phyloP scores from a whole-genome alignment of 192 early-diverging fungal genomes.

The Fimicolochytrium jonesii region DNA sequence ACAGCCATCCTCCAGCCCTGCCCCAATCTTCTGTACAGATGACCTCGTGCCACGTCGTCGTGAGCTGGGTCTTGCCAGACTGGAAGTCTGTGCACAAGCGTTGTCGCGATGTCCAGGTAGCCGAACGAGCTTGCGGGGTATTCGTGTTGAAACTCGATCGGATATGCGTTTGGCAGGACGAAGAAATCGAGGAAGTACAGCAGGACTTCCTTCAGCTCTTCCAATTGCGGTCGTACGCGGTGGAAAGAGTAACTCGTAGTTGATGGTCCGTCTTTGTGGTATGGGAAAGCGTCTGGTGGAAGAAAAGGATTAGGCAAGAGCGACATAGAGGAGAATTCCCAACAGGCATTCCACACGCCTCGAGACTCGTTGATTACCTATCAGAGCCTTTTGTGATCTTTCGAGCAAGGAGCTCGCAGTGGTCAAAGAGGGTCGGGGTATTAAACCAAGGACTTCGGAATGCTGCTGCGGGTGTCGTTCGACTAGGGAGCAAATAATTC shows the following conservation, averaged over 20 bases:
- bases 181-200: constrained; percentile 48
- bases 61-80: constrained; percentile 68
- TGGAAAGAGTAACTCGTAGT: constrained; percentile 79
- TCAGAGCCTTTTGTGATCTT: constrained; percentile 65
- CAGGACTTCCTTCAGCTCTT: constrained; percentile 60
- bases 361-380: too few species aligned
- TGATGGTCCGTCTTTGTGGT: constrained; percentile 78
- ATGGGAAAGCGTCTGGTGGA: constrained; percentile 73
- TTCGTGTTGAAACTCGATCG: constrained; percentile 74
- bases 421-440: constrained; percentile 81
- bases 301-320: not conserved
- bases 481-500: constrained; percentile 69
- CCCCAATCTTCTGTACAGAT: constrained; percentile 67
- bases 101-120: constrained; percentile 74
- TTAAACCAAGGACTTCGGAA: constrained; percentile 61
- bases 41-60: constrained; percentile 58
- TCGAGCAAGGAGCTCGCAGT: constrained; percentile 65
- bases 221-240: constrained; percentile 70
- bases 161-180: constrained; percentile 49
- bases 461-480: constrained; percentile 69
- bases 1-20: constrained; percentile 76
- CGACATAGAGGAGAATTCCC: too few species aligned
- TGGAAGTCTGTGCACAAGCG: constrained; percentile 72
- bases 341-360: too few species aligned
- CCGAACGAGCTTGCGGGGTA: constrained; percentile 73